Conservation (phyloP, 179 eudicot genomes). For the Sideroxylon spinosum region DNA sequence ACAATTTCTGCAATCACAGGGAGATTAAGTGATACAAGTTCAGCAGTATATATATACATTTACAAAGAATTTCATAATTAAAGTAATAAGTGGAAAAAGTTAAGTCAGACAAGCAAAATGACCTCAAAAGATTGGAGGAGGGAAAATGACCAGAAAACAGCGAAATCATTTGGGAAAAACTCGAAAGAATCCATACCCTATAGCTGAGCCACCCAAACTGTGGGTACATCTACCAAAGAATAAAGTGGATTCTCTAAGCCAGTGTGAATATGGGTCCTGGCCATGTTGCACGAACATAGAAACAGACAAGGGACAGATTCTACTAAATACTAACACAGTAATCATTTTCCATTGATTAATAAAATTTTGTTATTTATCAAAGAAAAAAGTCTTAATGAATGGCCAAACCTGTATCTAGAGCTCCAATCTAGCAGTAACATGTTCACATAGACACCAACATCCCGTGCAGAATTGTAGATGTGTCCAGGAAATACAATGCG, state of each 20-base stretch:
- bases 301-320: background rate
- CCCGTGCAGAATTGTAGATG: background rate
- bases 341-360: background rate
- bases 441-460: background rate
- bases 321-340: background rate
- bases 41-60: background rate
- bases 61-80: background rate
- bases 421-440: background rate
- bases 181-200: background rate
- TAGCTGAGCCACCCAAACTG: background rate
- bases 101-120: background rate
- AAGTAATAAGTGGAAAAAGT: background rate
- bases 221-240: background rate
- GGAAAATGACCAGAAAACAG: background rate
- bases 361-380: no score
- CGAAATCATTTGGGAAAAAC: background rate
- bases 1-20: background rate
- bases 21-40: conserved; percentile 4
- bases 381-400: background rate
- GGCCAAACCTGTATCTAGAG: background rate
- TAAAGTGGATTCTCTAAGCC: background rate
- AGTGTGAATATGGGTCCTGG: background rate
- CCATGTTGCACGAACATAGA: background rate
- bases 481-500: background rate
- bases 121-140: background rate